Evolutionary conservation across 1,284 basidiomycete genomes (phyloP).

Genomic region (Ustilago tritici): DNA sequence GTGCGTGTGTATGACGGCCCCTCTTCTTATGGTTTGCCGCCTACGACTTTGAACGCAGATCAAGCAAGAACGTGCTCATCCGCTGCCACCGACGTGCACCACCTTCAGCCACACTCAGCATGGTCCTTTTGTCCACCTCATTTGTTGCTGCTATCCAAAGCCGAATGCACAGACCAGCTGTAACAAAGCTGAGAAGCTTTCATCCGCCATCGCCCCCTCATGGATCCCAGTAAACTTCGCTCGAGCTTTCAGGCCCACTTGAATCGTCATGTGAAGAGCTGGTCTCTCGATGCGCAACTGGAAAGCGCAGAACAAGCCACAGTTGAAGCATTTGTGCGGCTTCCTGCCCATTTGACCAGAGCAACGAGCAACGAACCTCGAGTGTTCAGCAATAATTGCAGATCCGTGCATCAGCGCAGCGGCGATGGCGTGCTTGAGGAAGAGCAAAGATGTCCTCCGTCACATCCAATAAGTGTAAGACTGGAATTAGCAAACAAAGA

Average conservation of each 20-base stretch:
- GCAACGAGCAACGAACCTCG: not conserved
- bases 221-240: not conserved
- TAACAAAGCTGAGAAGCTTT: not conserved
- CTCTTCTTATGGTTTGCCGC: not conserved
- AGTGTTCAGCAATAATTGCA: constrained; percentile 5
- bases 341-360: not conserved
- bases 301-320: not conserved
- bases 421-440: constrained; percentile 41
- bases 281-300: not conserved
- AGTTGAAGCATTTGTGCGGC: not conserved
- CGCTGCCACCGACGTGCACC: constrained; percentile 18
- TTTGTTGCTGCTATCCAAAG: not conserved
- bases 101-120: not conserved
- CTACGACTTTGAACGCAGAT: constrained; percentile 18
- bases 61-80: constrained; percentile 31
- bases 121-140: not conserved
- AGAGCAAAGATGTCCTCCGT: constrained; percentile 3
- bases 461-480: constrained; percentile 24
- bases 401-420: constrained; percentile 17
- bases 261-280: not conserved
- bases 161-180: constrained; percentile 29
- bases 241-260: not conserved
- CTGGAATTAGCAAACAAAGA: not conserved
- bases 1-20: no score
- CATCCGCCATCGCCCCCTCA: constrained; percentile 4